Percentiles rank a stretch among this genome's conserved stretches.
These are phyloP conservation scores for Myxozyma neotropica DNA, from an alignment of 805 yeast genomes.

Conservation along the genomic window DNA sequence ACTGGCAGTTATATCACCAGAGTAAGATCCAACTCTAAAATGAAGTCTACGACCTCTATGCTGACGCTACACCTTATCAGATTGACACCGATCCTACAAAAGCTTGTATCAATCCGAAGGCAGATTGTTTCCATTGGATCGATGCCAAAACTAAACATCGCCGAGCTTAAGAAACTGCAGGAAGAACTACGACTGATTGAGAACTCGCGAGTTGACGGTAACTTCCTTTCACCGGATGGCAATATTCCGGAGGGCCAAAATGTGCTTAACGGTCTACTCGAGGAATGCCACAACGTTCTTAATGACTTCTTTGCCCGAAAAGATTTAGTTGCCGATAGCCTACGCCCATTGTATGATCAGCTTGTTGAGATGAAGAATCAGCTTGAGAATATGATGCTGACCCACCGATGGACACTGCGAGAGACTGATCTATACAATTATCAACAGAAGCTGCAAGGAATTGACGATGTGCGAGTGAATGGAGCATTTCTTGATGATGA, in stretches of 20 bases:
- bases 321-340: constrained; percentile 50
- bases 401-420: constrained; percentile 96
- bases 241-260: constrained; percentile 41
- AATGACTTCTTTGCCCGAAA: constrained; percentile 61
- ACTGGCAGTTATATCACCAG: constrained; percentile 50
- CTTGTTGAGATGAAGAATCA: constrained; percentile 68
- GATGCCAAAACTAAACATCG: constrained; percentile 42
- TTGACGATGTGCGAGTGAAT: constrained; percentile 71
- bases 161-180: constrained; percentile 44
- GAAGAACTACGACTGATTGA: constrained; percentile 51
- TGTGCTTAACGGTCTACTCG: constrained; percentile 52
- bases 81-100: constrained; percentile 52
- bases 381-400: constrained; percentile 79
- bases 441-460: constrained; percentile 69
- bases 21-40: constrained; percentile 23
- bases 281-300: constrained; percentile 77
- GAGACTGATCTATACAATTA: constrained; percentile 90
- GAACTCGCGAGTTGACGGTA: constrained; percentile 57
- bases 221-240: constrained; percentile 46
- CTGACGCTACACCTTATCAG: constrained; percentile 1
- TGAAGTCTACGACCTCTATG: background rate
- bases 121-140: constrained; percentile 58
- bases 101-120: constrained; percentile 65
- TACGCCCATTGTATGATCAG: constrained; percentile 63
- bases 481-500: constrained; percentile 52